phyloP scores from a whole-genome alignment of 1,139 yeast species.

The Blastobotrys aristatus region DNA sequence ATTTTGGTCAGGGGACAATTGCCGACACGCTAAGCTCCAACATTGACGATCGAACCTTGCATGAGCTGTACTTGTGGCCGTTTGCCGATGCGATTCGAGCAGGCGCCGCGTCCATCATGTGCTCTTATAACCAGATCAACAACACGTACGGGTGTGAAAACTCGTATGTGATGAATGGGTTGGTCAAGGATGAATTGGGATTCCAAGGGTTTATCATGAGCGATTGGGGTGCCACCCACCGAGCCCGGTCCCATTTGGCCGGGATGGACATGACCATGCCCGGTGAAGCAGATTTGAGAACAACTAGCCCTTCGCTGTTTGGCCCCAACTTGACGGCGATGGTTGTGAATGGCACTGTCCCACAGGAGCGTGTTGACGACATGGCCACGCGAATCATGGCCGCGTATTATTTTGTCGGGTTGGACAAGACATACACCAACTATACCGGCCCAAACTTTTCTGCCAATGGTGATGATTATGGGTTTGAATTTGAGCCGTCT shows the following conservation, averaged over 20 bases:
- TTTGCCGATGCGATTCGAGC: constrained; percentile 59
- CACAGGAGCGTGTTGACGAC: constrained; percentile 53
- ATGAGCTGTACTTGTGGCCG: constrained; percentile 61
- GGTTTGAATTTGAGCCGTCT: constrained; percentile 43
- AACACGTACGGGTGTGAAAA: constrained; percentile 59
- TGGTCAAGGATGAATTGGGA: constrained; percentile 58
- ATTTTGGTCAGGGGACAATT: not conserved
- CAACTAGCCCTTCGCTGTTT: constrained; percentile 33
- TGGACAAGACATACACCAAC: not conserved
- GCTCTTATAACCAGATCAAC: constrained; percentile 56
- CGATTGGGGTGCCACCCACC: constrained; percentile 61
- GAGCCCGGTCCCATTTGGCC: constrained; percentile 51
- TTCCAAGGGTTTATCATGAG: constrained; percentile 64
- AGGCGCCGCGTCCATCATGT: constrained; percentile 61
- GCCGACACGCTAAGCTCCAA: constrained; percentile 29
- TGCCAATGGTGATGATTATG: constrained; percentile 54
- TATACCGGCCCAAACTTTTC: constrained; percentile 48
- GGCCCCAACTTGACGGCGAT: constrained; percentile 54
- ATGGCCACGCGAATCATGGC: constrained; percentile 59
- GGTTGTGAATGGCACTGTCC: constrained; percentile 51
- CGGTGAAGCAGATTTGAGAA: constrained; percentile 41
- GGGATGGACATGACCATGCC: constrained; percentile 71
- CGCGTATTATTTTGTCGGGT: constrained; percentile 42
- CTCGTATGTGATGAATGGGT: constrained; percentile 49
- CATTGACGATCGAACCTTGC: constrained; percentile 59